These are phyloP conservation scores for Raphanus hybrid DNA, from an alignment of 441 rosid genomes.

Conservation along the genomic window DNA sequence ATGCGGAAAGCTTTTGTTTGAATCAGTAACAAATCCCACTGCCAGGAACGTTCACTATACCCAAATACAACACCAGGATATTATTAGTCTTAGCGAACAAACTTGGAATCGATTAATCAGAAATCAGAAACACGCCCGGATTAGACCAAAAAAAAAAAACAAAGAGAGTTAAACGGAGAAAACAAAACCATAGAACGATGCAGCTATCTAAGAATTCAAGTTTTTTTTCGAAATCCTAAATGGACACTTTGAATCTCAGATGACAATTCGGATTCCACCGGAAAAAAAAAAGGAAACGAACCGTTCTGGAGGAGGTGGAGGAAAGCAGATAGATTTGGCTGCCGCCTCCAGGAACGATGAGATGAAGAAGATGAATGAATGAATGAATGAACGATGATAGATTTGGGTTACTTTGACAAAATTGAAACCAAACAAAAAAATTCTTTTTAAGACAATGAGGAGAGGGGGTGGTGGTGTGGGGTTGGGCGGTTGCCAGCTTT, in stretches of 20 bases:
- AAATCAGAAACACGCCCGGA: too few relatives aligned
- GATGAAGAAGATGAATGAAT: constrained; percentile 10
- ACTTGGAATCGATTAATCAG: too few relatives aligned
- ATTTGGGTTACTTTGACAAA: constrained; percentile 9
- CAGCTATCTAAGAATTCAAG: neutral
- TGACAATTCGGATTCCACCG: neutral
- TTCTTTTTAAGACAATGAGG: neutral
- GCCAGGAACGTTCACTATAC: too few relatives aligned
- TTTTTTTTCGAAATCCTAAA: neutral
- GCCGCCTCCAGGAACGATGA: neutral
- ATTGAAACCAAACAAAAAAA: neutral
- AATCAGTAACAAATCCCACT: too few relatives aligned
- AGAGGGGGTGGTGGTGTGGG: constrained; percentile 26
- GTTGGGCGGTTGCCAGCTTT: constrained; percentile 39
- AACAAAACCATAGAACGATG: neutral
- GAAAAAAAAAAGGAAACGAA: neutral
- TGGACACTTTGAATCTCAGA: neutral
- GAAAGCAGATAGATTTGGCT: neutral
- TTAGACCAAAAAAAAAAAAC: too few relatives aligned
- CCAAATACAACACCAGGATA: too few relatives aligned
- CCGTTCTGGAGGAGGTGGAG: neutral
- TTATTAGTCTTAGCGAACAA: too few relatives aligned
- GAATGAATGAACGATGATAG: neutral
- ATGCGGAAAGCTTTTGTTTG: too few relatives aligned
- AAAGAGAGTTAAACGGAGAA: neutral